phyloP scores from a whole-genome alignment of 2,329 filamentous ascomycete species.

The Colletotrichum chlorophyti region DNA sequence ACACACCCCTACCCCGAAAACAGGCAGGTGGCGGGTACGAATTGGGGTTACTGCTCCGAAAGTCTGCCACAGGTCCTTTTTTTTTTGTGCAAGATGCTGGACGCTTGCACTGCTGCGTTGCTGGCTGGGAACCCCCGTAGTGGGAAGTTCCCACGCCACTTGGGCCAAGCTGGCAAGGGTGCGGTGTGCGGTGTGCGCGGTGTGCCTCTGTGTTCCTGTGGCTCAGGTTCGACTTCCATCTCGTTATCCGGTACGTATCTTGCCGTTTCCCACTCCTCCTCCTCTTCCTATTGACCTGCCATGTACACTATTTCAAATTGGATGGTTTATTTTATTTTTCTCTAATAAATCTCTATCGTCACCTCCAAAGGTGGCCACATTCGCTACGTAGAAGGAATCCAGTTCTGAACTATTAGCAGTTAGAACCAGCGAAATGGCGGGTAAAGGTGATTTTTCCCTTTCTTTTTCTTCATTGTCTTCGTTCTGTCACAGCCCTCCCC shows the following conservation, averaged over 20 bases:
- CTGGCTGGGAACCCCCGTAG: neutral
- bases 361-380: too few relatives aligned
- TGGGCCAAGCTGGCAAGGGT: neutral
- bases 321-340: too few relatives aligned
- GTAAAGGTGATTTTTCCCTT: slow-evolving; percentile 1
- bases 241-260: neutral
- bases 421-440: too few relatives aligned
- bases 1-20: neutral
- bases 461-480: too few relatives aligned
- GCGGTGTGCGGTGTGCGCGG: neutral
- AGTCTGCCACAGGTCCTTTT: slow-evolving; percentile 16
- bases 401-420: too few relatives aligned
- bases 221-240: slow-evolving; percentile 1
- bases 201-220: slow-evolving; percentile 3
- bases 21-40: slow-evolving; percentile 9
- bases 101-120: neutral
- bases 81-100: neutral
- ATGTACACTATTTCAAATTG: too few relatives aligned
- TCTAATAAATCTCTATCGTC: too few relatives aligned
- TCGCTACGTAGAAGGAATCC: too few relatives aligned
- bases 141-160: too few relatives aligned
- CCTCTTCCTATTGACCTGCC: too few relatives aligned
- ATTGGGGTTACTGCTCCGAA: neutral
- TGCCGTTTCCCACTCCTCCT: neutral
- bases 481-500: too few relatives aligned